phyloP scores from a whole-genome alignment of 345 rosid species.

The Dipteronia dyeriana region DNA sequence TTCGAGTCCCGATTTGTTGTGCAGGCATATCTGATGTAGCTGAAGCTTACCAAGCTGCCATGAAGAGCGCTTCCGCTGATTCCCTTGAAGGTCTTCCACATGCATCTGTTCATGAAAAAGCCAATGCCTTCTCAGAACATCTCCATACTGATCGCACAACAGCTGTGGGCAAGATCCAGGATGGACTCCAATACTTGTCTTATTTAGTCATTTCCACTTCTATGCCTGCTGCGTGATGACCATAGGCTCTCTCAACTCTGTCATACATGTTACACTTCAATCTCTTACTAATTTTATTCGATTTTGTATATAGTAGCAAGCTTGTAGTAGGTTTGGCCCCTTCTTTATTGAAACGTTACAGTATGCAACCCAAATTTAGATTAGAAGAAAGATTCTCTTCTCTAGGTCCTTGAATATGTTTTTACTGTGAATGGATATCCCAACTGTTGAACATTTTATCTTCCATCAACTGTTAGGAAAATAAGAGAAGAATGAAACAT shows the following conservation, averaged over 20 bases:
- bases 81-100: constrained; percentile 47
- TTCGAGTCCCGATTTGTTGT: constrained; percentile 1
- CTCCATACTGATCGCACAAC: constrained; percentile 50
- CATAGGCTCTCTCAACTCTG: neutral
- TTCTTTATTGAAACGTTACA: neutral
- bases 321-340: constrained; percentile 4
- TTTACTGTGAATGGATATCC: neutral
- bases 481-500: neutral
- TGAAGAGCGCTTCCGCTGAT: constrained; percentile 51
- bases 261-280: neutral
- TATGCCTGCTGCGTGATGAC: constrained; percentile 57
- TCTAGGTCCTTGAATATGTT: neutral
- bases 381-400: neutral
- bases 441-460: too few species aligned
- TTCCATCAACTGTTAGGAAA: neutral
- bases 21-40: constrained; percentile 91
- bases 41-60: constrained; percentile 73
- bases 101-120: constrained; percentile 66
- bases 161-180: constrained; percentile 75
- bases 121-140: constrained; percentile 57
- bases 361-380: constrained; percentile 7
- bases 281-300: neutral
- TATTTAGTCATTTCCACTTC: constrained; percentile 71
- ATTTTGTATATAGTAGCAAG: constrained; percentile 30
- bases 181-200: constrained; percentile 74